Conservation (phyloP, 306 rosid genomes). For the Prunus mongolica region DNA sequence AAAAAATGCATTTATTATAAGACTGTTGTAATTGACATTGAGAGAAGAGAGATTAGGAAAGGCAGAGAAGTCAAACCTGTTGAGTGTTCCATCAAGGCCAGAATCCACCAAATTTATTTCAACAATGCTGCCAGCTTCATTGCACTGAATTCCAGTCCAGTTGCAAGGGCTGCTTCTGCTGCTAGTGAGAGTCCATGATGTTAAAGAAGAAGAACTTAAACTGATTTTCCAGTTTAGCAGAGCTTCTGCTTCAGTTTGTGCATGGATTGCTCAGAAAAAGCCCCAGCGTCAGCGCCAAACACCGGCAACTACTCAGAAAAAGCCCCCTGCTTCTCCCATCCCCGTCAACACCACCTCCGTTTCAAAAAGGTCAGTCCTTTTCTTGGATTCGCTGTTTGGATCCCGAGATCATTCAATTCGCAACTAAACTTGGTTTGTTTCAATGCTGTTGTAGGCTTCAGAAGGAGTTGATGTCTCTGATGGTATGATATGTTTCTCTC, state of each 20-base stretch:
- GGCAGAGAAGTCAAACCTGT: conserved; percentile 39
- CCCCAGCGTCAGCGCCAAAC: conserved; percentile 35
- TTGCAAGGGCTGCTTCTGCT: conserved; percentile 36
- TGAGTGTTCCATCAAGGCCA: conserved; percentile 47
- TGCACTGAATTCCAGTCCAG: conserved; percentile 52
- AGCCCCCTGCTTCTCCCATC: conserved; percentile 43
- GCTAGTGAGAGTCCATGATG: conserved; percentile 33
- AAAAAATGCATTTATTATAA: neutral
- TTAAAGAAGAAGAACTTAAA: conserved; percentile 34
- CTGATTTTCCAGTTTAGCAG: conserved; percentile 47
- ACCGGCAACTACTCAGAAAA: conserved; percentile 36
- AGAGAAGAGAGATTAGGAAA: conserved; percentile 54
- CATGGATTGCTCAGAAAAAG: conserved; percentile 33
- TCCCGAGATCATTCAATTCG: conserved; percentile 3
- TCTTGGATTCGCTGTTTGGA: conserved; percentile 19
- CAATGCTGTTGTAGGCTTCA: conserved; percentile 57
- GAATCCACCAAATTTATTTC: conserved; percentile 40
- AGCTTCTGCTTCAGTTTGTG: conserved; percentile 38
- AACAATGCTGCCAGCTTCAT: conserved; percentile 24
- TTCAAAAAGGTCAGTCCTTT: conserved; percentile 55
- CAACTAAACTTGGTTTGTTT: conserved; percentile 6
- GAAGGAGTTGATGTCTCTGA: conserved; percentile 96
- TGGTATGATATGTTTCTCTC: conserved; percentile 47
- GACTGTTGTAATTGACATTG: conserved; percentile 44
- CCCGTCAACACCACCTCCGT: conserved; percentile 69